Evolutionary conservation across 768 basidiomycete species (phyloP).

Genomic region (Epithele typhae): DNA sequence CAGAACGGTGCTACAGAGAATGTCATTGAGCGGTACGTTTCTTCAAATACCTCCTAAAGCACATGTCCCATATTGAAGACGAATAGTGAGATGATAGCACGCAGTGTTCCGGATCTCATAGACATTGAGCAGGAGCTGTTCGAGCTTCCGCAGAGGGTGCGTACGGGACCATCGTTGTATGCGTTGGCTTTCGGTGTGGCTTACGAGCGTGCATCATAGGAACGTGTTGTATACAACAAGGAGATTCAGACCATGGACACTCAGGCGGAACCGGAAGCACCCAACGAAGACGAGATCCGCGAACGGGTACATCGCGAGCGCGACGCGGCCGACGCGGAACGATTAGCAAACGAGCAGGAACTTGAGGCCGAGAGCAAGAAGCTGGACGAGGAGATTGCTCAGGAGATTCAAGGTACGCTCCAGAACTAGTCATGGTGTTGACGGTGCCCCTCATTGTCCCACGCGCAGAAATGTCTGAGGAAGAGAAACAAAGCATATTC

Average conservation of each 20-base stretch:
- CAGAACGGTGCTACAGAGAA: slow-evolving; percentile 59
- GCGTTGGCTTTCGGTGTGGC: too few species aligned
- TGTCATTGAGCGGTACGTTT: slow-evolving; percentile 61
- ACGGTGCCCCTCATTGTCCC: not conserved
- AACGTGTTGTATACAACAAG: slow-evolving; percentile 80
- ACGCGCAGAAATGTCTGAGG: slow-evolving; percentile 75
- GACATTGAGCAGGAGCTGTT: slow-evolving; percentile 89
- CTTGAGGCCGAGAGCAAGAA: slow-evolving; percentile 81
- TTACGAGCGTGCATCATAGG: slow-evolving; percentile 35
- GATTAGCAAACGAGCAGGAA: slow-evolving; percentile 65
- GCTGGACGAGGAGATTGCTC: slow-evolving; percentile 81
- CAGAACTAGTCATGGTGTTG: too few species aligned
- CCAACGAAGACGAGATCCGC: slow-evolving; percentile 63
- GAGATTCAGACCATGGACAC: slow-evolving; percentile 74
- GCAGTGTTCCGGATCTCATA: slow-evolving; percentile 72
- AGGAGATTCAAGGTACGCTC: slow-evolving; percentile 72
- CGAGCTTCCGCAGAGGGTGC: slow-evolving; percentile 84
- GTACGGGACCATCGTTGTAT: too few species aligned
- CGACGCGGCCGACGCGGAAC: slow-evolving; percentile 62
- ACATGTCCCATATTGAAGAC: not conserved
- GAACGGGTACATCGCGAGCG: slow-evolving; percentile 64
- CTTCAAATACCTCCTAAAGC: not conserved
- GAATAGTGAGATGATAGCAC: slow-evolving; percentile 55
- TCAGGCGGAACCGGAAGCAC: slow-evolving; percentile 46
- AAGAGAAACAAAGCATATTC: slow-evolving; percentile 78